phyloP scores from a whole-genome alignment of 2,329 filamentous ascomycete species.

The Cytospora schulzeri region DNA sequence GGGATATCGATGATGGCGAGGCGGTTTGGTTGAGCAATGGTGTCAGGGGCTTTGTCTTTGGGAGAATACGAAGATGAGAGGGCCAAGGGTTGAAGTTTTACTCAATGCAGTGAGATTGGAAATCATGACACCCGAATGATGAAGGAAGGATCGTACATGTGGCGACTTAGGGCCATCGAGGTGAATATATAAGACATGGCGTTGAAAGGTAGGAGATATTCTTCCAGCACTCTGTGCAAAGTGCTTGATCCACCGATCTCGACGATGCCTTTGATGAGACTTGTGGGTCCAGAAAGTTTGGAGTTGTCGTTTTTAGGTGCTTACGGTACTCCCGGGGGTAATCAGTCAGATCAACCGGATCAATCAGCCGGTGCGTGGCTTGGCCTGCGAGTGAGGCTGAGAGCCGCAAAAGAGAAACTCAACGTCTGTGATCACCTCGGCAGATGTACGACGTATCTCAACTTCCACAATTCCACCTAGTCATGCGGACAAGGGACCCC shows the following conservation, averaged over 20 bases:
- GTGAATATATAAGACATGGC: not conserved
- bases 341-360: not conserved
- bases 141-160: not conserved
- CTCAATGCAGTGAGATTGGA: not conserved
- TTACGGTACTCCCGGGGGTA: not conserved
- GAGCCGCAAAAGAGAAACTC: not conserved
- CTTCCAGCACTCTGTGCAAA: not conserved
- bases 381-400: not conserved
- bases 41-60: slow-evolving; percentile 73
- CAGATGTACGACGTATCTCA: slow-evolving; percentile 1
- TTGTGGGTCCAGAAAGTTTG: slow-evolving; percentile 1
- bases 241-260: not conserved
- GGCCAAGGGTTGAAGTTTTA: not conserved
- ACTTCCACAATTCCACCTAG: not conserved
- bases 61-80: slow-evolving; percentile 37
- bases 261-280: not conserved
- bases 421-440: not conserved
- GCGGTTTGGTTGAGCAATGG: slow-evolving; percentile 89
- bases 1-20: slow-evolving; percentile 70
- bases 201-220: not conserved
- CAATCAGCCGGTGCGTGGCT: not conserved
- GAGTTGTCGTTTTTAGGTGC: slow-evolving; percentile 14
- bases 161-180: not conserved
- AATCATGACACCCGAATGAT: not conserved
- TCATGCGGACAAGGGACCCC: not conserved